Conservation (phyloP, 371 early-diverging fungal species). For the Parasitella parasitica region DNA sequence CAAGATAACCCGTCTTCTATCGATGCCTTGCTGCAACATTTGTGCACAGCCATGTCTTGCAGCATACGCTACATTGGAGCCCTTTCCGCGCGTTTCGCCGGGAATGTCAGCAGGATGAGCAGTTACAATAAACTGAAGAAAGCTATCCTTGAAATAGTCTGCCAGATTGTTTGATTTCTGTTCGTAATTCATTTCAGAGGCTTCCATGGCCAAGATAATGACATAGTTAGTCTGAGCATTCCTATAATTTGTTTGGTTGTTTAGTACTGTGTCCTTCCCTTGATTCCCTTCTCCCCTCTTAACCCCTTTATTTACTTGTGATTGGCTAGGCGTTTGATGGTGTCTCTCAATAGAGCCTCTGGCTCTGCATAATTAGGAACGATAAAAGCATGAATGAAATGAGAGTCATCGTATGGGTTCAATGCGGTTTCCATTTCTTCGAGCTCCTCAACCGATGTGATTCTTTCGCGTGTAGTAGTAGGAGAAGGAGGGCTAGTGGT, state of each 20-base stretch:
- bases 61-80: conserved; percentile 70
- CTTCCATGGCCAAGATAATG: conserved; percentile 75
- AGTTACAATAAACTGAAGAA: conserved; percentile 65
- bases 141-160: conserved; percentile 53
- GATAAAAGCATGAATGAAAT: conserved; percentile 52
- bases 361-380: conserved; percentile 65
- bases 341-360: conserved; percentile 44
- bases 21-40: conserved; percentile 26
- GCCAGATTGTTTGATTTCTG: conserved; percentile 56
- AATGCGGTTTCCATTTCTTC: conserved; percentile 49
- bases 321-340: conserved; percentile 46
- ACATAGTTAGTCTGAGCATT: conserved; percentile 44
- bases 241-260: conserved; percentile 8
- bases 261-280: neutral
- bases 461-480: conserved; percentile 22
- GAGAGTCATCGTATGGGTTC: conserved; percentile 30
- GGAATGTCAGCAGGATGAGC: conserved; percentile 63
- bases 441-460: conserved; percentile 32
- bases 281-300: neutral
- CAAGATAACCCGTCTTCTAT: conserved; percentile 49
- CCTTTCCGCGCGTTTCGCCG: conserved; percentile 73
- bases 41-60: conserved; percentile 34
- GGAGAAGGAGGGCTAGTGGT: neutral
- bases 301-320: conserved; percentile 33
- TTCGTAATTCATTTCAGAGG: conserved; percentile 51